phyloP scores from a whole-genome alignment of 164 flowering plant genomes.

The Protea cynaroides region DNA sequence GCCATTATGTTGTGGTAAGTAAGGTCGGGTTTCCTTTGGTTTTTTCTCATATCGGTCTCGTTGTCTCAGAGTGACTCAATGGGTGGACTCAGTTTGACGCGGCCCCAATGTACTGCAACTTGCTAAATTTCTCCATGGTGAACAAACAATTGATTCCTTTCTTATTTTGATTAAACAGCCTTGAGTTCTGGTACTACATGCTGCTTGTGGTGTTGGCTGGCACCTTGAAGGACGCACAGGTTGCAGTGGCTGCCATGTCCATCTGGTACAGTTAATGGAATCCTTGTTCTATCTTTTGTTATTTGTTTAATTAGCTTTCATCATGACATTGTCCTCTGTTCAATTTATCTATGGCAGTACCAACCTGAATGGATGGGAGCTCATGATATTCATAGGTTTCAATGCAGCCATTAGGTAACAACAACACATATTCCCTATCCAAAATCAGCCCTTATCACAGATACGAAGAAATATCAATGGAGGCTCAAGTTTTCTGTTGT shows the following conservation, averaged over 20 bases:
- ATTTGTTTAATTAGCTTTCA: not conserved
- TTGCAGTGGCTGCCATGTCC: slow-evolving; percentile 25
- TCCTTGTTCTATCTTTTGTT: not conserved
- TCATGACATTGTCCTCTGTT: not conserved
- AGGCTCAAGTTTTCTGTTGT: too few species aligned
- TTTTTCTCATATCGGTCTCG: too few species aligned
- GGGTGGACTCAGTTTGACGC: not conserved
- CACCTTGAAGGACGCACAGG: slow-evolving; percentile 15
- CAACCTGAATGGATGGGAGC: slow-evolving; percentile 34
- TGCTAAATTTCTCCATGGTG: not conserved
- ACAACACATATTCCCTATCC: too few species aligned
- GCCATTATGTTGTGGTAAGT: slow-evolving; percentile 28
- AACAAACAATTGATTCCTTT: too few species aligned
- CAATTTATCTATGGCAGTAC: slow-evolving; percentile 21
- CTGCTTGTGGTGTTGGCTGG: slow-evolving; percentile 23
- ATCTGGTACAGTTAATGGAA: slow-evolving; percentile 12
- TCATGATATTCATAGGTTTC: slow-evolving; percentile 34
- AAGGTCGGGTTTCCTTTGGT: too few species aligned
- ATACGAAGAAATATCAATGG: too few species aligned
- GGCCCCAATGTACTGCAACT: too few species aligned
- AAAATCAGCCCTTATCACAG: too few species aligned
- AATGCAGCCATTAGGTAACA: slow-evolving; percentile 42
- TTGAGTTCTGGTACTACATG: slow-evolving; percentile 26
- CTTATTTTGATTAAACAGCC: slow-evolving; percentile 13
- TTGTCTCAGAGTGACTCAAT: not conserved